Conservation (phyloP, 1,139 yeast genomes). For the Hanseniaspora gamundiae region DNA sequence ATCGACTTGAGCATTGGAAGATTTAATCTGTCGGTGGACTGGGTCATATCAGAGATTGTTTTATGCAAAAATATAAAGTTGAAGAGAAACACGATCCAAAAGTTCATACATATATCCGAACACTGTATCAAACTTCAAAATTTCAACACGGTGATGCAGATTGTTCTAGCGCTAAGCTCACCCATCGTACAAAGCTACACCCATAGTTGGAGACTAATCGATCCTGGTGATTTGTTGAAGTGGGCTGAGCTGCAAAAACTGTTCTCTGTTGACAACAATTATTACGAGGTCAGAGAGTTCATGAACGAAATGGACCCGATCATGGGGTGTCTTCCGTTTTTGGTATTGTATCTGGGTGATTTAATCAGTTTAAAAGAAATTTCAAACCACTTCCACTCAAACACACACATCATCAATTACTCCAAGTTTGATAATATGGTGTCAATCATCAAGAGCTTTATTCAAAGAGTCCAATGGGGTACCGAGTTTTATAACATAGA, state of each 20-base stretch:
- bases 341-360: slow-evolving; percentile 77
- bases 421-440: slow-evolving; percentile 70
- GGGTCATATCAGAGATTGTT: slow-evolving; percentile 83
- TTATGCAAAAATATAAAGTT: slow-evolving; percentile 49
- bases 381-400: slow-evolving; percentile 29
- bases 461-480: slow-evolving; percentile 82
- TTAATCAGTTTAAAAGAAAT: slow-evolving; percentile 63
- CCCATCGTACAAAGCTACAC: slow-evolving; percentile 48
- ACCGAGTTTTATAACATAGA: slow-evolving; percentile 39
- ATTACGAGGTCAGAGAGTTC: slow-evolving; percentile 49
- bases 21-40: slow-evolving; percentile 78
- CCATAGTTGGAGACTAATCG: slow-evolving; percentile 63
- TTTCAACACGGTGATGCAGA: slow-evolving; percentile 77
- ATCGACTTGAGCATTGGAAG: slow-evolving; percentile 77
- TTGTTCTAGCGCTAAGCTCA: slow-evolving; percentile 72
- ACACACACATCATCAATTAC: slow-evolving; percentile 51
- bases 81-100: slow-evolving; percentile 54
- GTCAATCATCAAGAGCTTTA: slow-evolving; percentile 62
- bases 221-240: slow-evolving; percentile 43
- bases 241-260: slow-evolving; percentile 53
- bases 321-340: slow-evolving; percentile 79
- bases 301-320: slow-evolving; percentile 54
- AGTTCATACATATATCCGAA: slow-evolving; percentile 79
- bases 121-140: slow-evolving; percentile 64
- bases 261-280: slow-evolving; percentile 55